A percentile compares a stretch with the other conserved stretches of the same genome.
phyloP scores from a whole-genome alignment of 2,329 filamentous ascomycete species.

The Colletotrichum sp. region DNA sequence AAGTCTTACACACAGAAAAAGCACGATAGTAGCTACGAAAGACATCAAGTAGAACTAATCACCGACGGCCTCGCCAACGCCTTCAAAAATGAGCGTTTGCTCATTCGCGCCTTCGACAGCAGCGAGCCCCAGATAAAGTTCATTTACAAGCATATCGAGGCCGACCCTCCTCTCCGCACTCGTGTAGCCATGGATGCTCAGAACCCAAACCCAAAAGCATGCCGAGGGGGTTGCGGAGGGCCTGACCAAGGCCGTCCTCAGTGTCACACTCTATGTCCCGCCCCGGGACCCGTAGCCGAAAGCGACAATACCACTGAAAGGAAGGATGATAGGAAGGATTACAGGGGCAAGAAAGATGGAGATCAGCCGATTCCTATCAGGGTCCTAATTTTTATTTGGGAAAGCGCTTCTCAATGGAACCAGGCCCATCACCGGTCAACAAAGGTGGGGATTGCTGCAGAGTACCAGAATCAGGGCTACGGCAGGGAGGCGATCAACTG shows the following conservation, averaged over 20 bases:
- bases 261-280: background rate
- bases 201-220: background rate
- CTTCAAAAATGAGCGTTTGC: background rate
- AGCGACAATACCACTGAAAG: background rate
- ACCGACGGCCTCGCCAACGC: background rate
- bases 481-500: background rate
- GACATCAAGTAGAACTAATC: background rate
- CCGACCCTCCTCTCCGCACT: background rate
- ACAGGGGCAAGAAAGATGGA: background rate
- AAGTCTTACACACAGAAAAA: no score
- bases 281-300: fast-evolving
- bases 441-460: background rate
- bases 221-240: background rate
- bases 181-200: background rate
- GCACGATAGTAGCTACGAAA: no score
- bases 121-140: background rate
- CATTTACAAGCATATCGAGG: background rate
- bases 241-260: background rate
- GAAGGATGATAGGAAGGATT: fast-evolving
- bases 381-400: background rate
- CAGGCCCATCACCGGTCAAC: background rate
- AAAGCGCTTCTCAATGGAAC: background rate
- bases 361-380: background rate
- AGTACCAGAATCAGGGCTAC: background rate
- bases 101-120: background rate